These are phyloP conservation scores for Lachnellula cervina DNA, from an alignment of 2,329 filamentous ascomycete genomes.

Conservation along the genomic window DNA sequence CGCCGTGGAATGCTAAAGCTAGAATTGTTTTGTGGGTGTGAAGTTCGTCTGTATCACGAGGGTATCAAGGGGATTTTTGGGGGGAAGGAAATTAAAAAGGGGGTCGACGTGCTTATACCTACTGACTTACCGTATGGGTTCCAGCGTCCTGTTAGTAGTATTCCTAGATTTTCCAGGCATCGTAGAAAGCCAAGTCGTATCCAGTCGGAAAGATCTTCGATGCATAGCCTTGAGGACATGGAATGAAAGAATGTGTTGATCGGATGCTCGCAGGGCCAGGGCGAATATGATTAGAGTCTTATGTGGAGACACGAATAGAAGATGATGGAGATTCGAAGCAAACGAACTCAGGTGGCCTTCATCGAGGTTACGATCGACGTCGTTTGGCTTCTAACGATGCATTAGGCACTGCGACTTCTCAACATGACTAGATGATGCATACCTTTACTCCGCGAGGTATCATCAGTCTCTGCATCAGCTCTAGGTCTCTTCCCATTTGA, in stretches of 20 bases:
- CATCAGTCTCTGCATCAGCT: slow-evolving; percentile 22
- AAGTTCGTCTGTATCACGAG: slow-evolving; percentile 16
- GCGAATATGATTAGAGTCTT: background rate
- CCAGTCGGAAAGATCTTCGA: background rate
- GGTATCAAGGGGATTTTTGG: slow-evolving; percentile 5
- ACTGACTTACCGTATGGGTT: slow-evolving; percentile 22
- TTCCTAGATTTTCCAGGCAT: slow-evolving; percentile 3
- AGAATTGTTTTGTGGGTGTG: slow-evolving; percentile 12
- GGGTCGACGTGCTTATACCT: slow-evolving; percentile 22
- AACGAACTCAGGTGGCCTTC: background rate
- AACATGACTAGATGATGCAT: background rate
- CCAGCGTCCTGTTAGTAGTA: slow-evolving; percentile 18
- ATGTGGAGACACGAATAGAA: background rate
- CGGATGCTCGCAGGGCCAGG: background rate
- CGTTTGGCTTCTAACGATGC: slow-evolving; percentile 29
- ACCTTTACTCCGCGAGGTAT: slow-evolving; percentile 5
- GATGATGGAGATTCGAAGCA: background rate
- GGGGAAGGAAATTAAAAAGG: slow-evolving; percentile 9
- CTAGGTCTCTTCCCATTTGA: slow-evolving; percentile 28
- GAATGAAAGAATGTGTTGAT: background rate
- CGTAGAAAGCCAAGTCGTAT: slow-evolving; percentile 1
- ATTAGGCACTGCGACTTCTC: slow-evolving; percentile 16
- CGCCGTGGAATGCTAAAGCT: slow-evolving; percentile 19
- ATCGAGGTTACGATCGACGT: slow-evolving; percentile 23
- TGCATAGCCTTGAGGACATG: background rate